Evolutionary conservation across 805 yeast species (phyloP).

Genomic region (Yarrowia bubula): DNA sequence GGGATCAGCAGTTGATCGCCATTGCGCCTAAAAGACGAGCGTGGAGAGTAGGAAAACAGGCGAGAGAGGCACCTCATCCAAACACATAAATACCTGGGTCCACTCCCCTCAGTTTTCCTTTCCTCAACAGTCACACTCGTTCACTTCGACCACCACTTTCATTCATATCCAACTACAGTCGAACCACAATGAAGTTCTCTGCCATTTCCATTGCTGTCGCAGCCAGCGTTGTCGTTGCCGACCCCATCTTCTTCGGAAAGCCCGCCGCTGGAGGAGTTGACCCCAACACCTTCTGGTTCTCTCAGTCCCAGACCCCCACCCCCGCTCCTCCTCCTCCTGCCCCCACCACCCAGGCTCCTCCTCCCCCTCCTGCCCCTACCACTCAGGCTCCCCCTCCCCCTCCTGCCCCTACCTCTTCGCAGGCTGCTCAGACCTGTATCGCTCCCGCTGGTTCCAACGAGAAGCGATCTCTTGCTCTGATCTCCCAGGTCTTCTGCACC

Average conservation of each 20-base stretch:
- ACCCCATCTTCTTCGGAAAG: slow-evolving; percentile 18
- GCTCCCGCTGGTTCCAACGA: slow-evolving; percentile 9
- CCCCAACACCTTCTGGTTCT: slow-evolving; percentile 26
- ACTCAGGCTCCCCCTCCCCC: background rate
- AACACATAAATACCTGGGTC: background rate
- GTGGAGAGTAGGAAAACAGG: background rate
- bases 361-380: slow-evolving; percentile 1
- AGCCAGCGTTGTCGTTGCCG: slow-evolving; percentile 24
- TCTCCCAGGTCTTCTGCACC: slow-evolving; percentile 24
- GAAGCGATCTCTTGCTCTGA: slow-evolving; percentile 17
- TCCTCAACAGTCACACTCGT: slow-evolving; percentile 14
- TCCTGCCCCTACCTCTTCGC: background rate
- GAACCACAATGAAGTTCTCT: slow-evolving; percentile 22
- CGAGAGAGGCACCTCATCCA: background rate
- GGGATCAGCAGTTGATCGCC: slow-evolving; percentile 12
- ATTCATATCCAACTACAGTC: slow-evolving; percentile 16
- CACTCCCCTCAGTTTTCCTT: background rate
- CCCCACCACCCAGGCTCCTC: slow-evolving; percentile 8
- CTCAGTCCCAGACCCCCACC: slow-evolving; percentile 19
- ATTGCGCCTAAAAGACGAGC: slow-evolving; percentile 20
- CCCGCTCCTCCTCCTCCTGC: slow-evolving; percentile 26
- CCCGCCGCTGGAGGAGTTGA: slow-evolving; percentile 16
- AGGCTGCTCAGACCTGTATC: slow-evolving; percentile 2
- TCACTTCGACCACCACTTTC: slow-evolving; percentile 21
- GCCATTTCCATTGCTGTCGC: slow-evolving; percentile 18